Conservation (phyloP, 164 flowering plant species). For the Chimonanthus praecox region DNA sequence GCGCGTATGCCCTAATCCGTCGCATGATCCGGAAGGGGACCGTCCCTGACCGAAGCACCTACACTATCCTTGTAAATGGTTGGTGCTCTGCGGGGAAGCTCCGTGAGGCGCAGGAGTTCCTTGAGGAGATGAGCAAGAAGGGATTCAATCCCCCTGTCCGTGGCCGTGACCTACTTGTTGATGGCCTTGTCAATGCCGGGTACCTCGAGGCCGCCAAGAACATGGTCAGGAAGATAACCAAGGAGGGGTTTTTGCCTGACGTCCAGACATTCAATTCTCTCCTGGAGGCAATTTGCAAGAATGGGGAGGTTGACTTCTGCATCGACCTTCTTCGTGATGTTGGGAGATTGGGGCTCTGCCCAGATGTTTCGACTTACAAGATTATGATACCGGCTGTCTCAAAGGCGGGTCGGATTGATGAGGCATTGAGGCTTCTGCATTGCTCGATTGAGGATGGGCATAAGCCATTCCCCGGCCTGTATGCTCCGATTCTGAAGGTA, state of each 20-base stretch:
- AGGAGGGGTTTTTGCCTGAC: conserved; percentile 76
- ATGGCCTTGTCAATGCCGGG: conserved; percentile 84
- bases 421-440: conserved; percentile 64
- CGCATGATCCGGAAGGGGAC: conserved; percentile 73
- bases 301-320: conserved; percentile 71
- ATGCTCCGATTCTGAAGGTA: conserved; percentile 76
- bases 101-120: conserved; percentile 73
- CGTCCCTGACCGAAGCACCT: conserved; percentile 67
- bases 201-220: conserved; percentile 76
- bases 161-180: conserved; percentile 81
- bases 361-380: conserved; percentile 65
- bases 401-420: conserved; percentile 63
- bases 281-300: conserved; percentile 49
- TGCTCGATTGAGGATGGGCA: conserved; percentile 67
- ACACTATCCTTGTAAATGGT: conserved; percentile 64
- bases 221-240: conserved; percentile 74
- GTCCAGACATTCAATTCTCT: conserved; percentile 64
- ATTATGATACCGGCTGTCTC: conserved; percentile 69
- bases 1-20: conserved; percentile 78
- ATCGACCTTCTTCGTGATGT: conserved; percentile 54
- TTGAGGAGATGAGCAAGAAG: conserved; percentile 85
- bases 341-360: conserved; percentile 53
- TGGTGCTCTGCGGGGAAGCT: conserved; percentile 91
- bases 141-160: conserved; percentile 89
- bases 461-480: conserved; percentile 82